Evolutionary conservation across 257 asterid species (phyloP), one percentile per base, ranked within the genome.

Genomic region (Prunella vulgaris): DNA sequence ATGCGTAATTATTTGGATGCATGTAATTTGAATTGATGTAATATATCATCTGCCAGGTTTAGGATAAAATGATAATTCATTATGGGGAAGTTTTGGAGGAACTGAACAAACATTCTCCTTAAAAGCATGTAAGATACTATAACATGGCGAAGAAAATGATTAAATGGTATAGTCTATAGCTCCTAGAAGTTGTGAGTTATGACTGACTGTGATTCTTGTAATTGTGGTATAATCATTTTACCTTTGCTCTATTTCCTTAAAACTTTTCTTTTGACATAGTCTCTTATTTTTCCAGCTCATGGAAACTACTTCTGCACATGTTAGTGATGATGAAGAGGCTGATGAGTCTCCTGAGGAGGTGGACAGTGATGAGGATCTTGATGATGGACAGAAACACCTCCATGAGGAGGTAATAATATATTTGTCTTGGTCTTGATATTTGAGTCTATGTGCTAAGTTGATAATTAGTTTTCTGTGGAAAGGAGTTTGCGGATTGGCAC

Each of bases 261-360:
- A 40, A 40, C 15, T 40, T 40, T 58, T 21, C 15, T 44, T 49
- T 72, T 40, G 59, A 51, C 61, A 15, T 12, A 27, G 17, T 48
- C 60, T 53, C 24, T 28, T 56, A 3, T 71, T 68, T 60, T 81
- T 78, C 61, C 89, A 92, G 98, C 95, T 75, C 65, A 89, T 82
- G 86, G 96, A 87, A 79, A 90, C 84, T 69, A 71, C 76, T 2
- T 92, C 94, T 6, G 98, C 89, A 81, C 81, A 89, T 66, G 96
- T 92, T 65, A 89, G 95, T 74, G 96, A 89, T 56, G 98, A 92
- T 56, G 98, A 92, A 78, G 98, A 87, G 81, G 87, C 75, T 60
- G 95, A 83, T 25, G 95, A 86, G 60, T 76, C 80, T 57, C 84
- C 91, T 21, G 93, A 92, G 35, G 93, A 92, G 69, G 69, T 54